Conservation (phyloP, 2,329 filamentous ascomycete species). For the Salinomyces thailandicus region DNA sequence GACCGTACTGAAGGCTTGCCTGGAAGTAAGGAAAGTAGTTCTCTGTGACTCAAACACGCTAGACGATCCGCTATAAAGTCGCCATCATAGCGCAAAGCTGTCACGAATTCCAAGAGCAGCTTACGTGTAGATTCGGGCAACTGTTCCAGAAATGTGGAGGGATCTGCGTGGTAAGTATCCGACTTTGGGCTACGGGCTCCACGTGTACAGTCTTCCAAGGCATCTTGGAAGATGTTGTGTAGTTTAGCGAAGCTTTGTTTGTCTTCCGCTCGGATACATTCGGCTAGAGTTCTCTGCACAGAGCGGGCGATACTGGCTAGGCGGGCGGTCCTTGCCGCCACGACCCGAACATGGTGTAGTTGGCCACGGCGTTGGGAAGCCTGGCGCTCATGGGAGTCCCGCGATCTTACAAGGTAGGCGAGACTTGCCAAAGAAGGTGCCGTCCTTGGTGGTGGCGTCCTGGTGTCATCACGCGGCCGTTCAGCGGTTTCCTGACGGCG, state of each 20-base stretch:
- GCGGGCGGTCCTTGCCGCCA: conserved; percentile 63
- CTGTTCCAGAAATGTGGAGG: conserved; percentile 44
- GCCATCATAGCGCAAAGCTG: conserved; percentile 72
- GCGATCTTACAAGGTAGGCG: conserved; percentile 3
- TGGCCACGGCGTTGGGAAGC: conserved; percentile 61
- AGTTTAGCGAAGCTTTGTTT: conserved; percentile 65
- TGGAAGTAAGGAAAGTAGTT: conserved; percentile 66
- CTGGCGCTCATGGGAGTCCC: conserved; percentile 61
- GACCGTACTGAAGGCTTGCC: conserved; percentile 71
- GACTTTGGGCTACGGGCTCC: not conserved
- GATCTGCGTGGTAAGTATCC: not conserved
- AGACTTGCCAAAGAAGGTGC: conserved; percentile 4
- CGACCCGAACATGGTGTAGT: conserved; percentile 63
- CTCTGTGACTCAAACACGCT: conserved; percentile 60
- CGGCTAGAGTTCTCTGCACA: conserved; percentile 63
- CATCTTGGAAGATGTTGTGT: conserved; percentile 69
- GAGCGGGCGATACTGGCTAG: conserved; percentile 65
- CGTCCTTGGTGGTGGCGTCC: not conserved
- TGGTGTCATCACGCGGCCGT: not conserved
- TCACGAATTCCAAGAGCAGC: conserved; percentile 68
- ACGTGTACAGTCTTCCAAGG: conserved; percentile 26
- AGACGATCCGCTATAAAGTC: conserved; percentile 80
- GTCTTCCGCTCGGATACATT: conserved; percentile 68
- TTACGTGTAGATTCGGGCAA: conserved; percentile 65
- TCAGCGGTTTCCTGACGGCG: not conserved